Conservation (phyloP, 768 basidiomycete genomes). For the Boletus rubescentipes region DNA sequence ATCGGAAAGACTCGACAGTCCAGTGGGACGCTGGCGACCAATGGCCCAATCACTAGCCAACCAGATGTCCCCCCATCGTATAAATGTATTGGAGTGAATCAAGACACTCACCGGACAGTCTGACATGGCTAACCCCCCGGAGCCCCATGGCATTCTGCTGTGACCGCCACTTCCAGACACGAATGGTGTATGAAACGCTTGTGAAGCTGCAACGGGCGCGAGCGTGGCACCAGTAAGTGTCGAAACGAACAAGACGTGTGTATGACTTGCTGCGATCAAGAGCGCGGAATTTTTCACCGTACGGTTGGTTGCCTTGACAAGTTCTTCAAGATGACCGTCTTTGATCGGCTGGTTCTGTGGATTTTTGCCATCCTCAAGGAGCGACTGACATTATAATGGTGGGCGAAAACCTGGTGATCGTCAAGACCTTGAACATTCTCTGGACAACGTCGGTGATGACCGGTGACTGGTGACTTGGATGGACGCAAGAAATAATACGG, state of each 20-base stretch:
- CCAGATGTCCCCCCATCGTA: constrained; percentile 18
- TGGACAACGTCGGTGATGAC: not conserved
- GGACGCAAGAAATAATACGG: constrained; percentile 1
- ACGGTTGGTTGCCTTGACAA: constrained; percentile 4
- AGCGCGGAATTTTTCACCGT: constrained; percentile 25
- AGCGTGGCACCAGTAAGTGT: constrained; percentile 21
- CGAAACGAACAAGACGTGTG: constrained; percentile 16
- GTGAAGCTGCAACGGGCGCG: constrained; percentile 10
- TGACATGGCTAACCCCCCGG: constrained; percentile 6
- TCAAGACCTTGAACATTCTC: constrained; percentile 7
- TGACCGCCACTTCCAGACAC: not conserved
- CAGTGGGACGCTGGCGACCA: not conserved
- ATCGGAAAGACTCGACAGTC: not conserved
- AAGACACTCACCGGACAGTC: constrained; percentile 27
- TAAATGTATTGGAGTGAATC: constrained; percentile 25
- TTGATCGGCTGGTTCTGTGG: not conserved
- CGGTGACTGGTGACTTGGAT: no score
- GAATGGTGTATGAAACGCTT: constrained; percentile 8
- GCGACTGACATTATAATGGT: not conserved
- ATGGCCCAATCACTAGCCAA: not conserved
- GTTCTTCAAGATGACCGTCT: not conserved
- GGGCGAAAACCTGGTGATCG: not conserved
- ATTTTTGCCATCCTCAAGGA: not conserved
- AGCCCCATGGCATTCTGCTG: not conserved
- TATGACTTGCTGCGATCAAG: constrained; percentile 18